Percentiles rank a stretch among this genome's conserved stretches.
Conservation (phyloP, 805 yeast genomes). For the Kluyveromyces lactis region DNA sequence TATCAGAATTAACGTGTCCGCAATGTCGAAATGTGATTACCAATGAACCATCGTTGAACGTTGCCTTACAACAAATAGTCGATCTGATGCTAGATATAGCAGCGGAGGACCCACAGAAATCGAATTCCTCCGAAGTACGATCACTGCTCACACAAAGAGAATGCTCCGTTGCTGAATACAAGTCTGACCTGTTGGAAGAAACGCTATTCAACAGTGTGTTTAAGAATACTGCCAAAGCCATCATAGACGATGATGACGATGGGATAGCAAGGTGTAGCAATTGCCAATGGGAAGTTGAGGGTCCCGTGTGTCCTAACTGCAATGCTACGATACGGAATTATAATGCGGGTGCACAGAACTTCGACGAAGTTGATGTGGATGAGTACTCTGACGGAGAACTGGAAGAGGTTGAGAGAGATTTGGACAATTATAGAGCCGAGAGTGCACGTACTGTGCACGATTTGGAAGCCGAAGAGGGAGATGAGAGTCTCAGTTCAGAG, state of each 20-base stretch:
- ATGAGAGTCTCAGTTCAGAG: conserved; percentile 1
- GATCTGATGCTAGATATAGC: conserved; percentile 32
- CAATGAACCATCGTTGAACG: conserved; percentile 45
- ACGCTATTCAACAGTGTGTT: conserved; percentile 44
- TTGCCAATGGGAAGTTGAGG: conserved; percentile 77
- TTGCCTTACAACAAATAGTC: conserved; percentile 41
- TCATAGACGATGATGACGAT: conserved; percentile 50
- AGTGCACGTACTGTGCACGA: background rate
- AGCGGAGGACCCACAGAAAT: conserved; percentile 21
- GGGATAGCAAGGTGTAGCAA: conserved; percentile 68
- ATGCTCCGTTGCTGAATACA: conserved; percentile 30
- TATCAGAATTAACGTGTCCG: conserved; percentile 50
- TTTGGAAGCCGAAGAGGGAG: conserved; percentile 3
- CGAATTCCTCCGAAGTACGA: conserved; percentile 9
- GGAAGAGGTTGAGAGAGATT: conserved; percentile 10
- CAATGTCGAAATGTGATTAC: conserved; percentile 47
- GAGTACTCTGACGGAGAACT: conserved; percentile 24
- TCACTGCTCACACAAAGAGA: conserved; percentile 22
- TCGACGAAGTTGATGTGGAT: conserved; percentile 11
- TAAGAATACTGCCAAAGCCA: conserved; percentile 39
- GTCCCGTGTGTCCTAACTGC: conserved; percentile 60
- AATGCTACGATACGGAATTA: conserved; percentile 40
- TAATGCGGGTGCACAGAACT: conserved; percentile 6
- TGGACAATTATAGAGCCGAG: conserved; percentile 3
- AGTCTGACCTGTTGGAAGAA: conserved; percentile 31